Percentiles rank a stretch among this genome's conserved stretches.
Evolutionary conservation across 2,329 filamentous ascomycete genomes (phyloP).

Genomic region (Colletotrichum horii): DNA sequence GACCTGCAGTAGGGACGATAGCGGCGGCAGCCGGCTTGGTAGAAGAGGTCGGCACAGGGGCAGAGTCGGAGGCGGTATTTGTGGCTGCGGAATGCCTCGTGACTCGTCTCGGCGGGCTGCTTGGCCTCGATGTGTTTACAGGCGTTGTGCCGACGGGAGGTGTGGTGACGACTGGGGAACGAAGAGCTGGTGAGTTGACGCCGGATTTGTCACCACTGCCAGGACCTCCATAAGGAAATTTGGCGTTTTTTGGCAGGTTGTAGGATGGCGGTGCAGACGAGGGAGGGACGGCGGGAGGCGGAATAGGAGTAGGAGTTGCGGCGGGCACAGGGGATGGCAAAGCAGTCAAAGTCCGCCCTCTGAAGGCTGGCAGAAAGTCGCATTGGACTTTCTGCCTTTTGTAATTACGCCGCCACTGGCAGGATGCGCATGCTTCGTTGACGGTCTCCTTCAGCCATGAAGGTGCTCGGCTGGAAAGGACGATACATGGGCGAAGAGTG

Average conservation of each 20-base stretch:
- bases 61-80: background rate
- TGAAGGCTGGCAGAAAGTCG: slow-evolving; percentile 23
- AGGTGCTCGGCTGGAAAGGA: slow-evolving; percentile 26
- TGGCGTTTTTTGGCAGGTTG: background rate
- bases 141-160: background rate
- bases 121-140: background rate
- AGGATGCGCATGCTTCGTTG: slow-evolving; percentile 32
- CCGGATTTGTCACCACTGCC: background rate
- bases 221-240: background rate
- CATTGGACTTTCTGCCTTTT: slow-evolving; percentile 30
- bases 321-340: background rate
- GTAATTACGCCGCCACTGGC: slow-evolving; percentile 31
- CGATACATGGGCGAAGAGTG: slow-evolving; percentile 28
- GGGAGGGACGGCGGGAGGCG: background rate
- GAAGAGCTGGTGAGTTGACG: background rate
- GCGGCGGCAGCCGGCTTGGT: background rate
- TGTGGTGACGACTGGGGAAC: background rate
- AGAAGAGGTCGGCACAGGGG: background rate
- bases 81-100: background rate
- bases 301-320: background rate
- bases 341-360: background rate
- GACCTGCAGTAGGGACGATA: background rate
- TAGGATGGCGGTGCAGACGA: background rate
- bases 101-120: background rate
- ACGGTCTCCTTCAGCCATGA: slow-evolving; percentile 21